Base-by-base conservation (phyloP, 441 rosid genomes). In the Adansonia grandidieri region DNA sequence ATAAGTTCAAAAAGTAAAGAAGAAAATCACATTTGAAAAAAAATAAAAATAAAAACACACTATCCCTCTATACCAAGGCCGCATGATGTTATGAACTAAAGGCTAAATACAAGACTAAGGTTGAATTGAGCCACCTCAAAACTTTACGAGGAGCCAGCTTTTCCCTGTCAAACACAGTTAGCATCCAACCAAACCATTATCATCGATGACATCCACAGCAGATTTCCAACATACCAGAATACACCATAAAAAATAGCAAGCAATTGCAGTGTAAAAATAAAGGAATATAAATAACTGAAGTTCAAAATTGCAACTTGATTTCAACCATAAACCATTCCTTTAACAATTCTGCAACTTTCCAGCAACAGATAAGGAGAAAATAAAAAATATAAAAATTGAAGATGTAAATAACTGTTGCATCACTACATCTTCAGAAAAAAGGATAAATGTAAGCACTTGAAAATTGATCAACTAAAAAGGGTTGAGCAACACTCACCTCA, bases 401-500 rank as follows among this genome's bases (percentile, higher is more conserved):
- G 62, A 45, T 77, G 44, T 56, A 45, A 79, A 63, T 19, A 71
- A 67, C 76, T 20, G 50, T 32, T 56, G 71, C 67, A 77, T 73
- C 63, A 73, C 51, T 9, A 9, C 13, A 42, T 65, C 71, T 63
- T 20, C 64, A 58, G 15, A 67, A 65, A 19, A 9, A 32, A 42
- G 11, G 48, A 48, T 6, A 45, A 45, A 68, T 9, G 65, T 17
- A 66, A 71, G 67, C 73, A 72, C 73, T 56, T 77, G 54, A 78
- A 73, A 76, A 8, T 67, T 47, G 51, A 72, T 48, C 63, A 69
- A 77, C 58, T 17, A 48, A 47, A 32, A 15, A 58, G 51, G 20
- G 57, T 72, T 71, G 81, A 73, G 74, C 72, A 64, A 22, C 83
- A 96, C 64, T 74, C 86, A 96, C 99, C 99, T 96, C 99, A 28